Evolutionary conservation across 345 rosid species (phyloP).

Genomic region (Moricandia arvensis): DNA sequence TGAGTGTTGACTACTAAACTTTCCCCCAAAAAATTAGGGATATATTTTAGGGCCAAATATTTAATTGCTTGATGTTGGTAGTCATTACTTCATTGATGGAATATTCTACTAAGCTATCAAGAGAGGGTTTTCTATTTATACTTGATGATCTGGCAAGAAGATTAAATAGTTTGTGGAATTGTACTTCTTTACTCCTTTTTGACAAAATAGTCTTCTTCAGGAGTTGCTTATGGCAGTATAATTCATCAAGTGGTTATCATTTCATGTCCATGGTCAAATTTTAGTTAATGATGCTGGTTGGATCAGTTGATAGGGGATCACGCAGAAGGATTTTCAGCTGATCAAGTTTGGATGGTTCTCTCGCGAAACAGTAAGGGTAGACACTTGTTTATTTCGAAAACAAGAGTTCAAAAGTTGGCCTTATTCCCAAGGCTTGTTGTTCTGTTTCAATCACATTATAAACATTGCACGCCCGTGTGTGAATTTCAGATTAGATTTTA

Average conservation of each 20-base stretch:
- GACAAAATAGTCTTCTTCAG: conserved; percentile 73
- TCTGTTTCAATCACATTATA: too few relatives aligned
- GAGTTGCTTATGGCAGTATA: conserved; percentile 79
- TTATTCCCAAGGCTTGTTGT: too few relatives aligned
- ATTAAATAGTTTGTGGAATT: conserved; percentile 1
- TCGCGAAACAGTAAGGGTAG: too few relatives aligned
- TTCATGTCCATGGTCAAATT: conserved; percentile 24
- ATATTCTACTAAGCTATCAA: conserved; percentile 1
- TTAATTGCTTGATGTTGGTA: too few relatives aligned
- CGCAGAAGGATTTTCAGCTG: conserved; percentile 88
- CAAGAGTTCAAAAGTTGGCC: too few relatives aligned
- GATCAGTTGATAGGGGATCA: conserved; percentile 50
- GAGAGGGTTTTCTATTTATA: not conserved
- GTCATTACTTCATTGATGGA: too few relatives aligned
- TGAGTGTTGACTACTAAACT: not conserved
- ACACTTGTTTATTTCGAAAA: too few relatives aligned
- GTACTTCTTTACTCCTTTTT: conserved; percentile 25
- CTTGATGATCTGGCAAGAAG: conserved; percentile 8
- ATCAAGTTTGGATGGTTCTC: conserved; percentile 17
- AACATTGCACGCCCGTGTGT: too few relatives aligned
- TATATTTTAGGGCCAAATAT: too few relatives aligned
- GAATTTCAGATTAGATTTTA: too few relatives aligned
- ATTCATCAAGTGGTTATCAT: conserved; percentile 76
- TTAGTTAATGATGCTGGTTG: not conserved
- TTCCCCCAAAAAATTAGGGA: too few relatives aligned